Percentiles rank a stretch among this genome's conserved stretches.
Conservation (phyloP, 768 basidiomycete genomes). For the Royoungia palumana region DNA sequence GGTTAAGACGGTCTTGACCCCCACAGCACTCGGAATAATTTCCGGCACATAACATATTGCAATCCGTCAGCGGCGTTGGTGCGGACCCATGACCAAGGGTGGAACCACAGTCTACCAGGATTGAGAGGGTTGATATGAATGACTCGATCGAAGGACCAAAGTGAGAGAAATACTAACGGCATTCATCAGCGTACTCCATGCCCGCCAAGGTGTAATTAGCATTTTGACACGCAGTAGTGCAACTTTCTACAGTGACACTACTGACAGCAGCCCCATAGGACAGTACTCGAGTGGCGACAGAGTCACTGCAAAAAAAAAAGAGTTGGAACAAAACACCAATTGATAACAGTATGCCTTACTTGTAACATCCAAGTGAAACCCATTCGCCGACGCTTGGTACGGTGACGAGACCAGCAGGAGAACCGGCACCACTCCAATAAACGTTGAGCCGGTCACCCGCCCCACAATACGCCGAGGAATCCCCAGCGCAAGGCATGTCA, state of each 20-base stretch:
- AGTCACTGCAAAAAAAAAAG: conserved; percentile 34
- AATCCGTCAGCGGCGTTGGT: conserved; percentile 47
- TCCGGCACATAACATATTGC: conserved; percentile 36
- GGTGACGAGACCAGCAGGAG: conserved; percentile 52
- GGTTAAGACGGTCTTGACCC: conserved; percentile 51
- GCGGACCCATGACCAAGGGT: conserved; percentile 18
- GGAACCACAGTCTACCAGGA: conserved; percentile 34
- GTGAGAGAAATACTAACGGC: conserved; percentile 37
- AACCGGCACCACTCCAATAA: conserved; percentile 57
- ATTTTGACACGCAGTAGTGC: conserved; percentile 45
- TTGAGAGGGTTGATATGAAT: conserved; percentile 39
- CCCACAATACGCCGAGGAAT: conserved; percentile 57
- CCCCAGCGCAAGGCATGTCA: conserved; percentile 58
- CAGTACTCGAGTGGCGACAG: conserved; percentile 32
- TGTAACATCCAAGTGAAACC: conserved; percentile 73
- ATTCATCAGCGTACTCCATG: conserved; percentile 45
- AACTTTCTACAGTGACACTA: conserved; percentile 47
- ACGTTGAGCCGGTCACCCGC: conserved; percentile 57
- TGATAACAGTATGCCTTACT: conserved; percentile 35
- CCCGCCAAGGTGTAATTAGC: conserved; percentile 42
- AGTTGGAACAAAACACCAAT: not conserved
- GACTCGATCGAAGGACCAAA: conserved; percentile 18
- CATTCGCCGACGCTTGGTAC: conserved; percentile 58
- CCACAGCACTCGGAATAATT: conserved; percentile 60
- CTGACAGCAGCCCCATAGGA: conserved; percentile 32